Conservation (phyloP, 2,329 filamentous ascomycete genomes). For the Scleromitrula shiraiana region DNA sequence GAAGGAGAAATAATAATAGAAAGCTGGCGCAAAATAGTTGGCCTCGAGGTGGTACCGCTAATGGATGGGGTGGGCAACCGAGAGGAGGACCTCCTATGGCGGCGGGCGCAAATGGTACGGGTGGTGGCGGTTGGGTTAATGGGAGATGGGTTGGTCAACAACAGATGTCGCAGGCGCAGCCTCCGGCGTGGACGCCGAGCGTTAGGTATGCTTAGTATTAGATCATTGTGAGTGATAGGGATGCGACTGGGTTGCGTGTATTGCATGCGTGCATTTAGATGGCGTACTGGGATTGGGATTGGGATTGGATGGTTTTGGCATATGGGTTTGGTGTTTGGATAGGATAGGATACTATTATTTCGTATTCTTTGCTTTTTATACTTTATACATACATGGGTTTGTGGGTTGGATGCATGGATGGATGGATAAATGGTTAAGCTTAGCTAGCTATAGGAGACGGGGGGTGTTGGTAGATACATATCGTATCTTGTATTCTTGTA, state of each 20-base stretch:
- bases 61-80: neutral
- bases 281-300: no score
- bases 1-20: slow-evolving; percentile 16
- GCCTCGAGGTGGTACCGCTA: slow-evolving; percentile 16
- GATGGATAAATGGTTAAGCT: neutral
- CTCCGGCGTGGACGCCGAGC: slow-evolving; percentile 5
- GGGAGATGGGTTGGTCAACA: neutral
- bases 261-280: no score
- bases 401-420: neutral
- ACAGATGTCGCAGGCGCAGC: neutral
- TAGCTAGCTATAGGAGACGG: no score
- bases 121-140: neutral
- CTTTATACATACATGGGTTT: no score
- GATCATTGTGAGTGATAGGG: no score
- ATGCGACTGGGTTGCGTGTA: no score
- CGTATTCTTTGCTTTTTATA: no score
- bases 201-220: slow-evolving; percentile 11
- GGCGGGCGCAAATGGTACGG: neutral
- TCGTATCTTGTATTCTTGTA: no score
- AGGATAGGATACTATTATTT: no score
- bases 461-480: no score
- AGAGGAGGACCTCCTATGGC: neutral
- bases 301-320: no score
- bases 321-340: no score
- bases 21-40: slow-evolving; percentile 10